phyloP scores from a whole-genome alignment of 106 monocot species.

The Gastrodia elata region DNA sequence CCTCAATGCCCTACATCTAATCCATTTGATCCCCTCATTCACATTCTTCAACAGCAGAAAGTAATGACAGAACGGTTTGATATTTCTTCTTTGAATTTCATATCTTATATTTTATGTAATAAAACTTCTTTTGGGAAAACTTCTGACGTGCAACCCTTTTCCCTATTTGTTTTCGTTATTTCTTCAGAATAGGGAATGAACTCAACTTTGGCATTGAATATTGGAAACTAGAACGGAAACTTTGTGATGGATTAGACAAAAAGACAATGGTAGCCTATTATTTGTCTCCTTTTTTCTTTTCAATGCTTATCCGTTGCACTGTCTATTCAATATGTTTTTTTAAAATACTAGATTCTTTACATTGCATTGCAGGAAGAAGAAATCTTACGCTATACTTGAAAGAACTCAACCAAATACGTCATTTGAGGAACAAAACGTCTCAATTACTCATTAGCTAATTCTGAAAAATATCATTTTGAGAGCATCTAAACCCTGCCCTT shows the following conservation, averaged over 20 bases:
- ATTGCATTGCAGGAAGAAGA: background rate
- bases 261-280: conserved; percentile 25
- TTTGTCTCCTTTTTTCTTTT: background rate
- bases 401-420: background rate
- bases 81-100: conserved; percentile 8
- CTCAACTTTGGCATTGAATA: conserved; percentile 61
- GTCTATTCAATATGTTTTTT: background rate
- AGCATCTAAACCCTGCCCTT: no score
- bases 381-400: background rate
- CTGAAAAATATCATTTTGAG: background rate
- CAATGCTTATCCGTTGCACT: background rate
- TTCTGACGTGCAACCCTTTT: background rate
- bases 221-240: conserved; percentile 80
- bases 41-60: conserved; percentile 41
- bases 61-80: conserved; percentile 54
- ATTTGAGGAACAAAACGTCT: background rate
- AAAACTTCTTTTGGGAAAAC: background rate
- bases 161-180: background rate
- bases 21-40: conserved; percentile 46
- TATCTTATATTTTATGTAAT: background rate
- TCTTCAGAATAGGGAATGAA: conserved; percentile 52
- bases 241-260: conserved; percentile 53
- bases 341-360: background rate
- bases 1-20: conserved; percentile 14
- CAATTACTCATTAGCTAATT: background rate